Evolutionary conservation across 371 early-diverging fungal genomes (phyloP).

Genomic region (Saksenaea vasiformis): DNA sequence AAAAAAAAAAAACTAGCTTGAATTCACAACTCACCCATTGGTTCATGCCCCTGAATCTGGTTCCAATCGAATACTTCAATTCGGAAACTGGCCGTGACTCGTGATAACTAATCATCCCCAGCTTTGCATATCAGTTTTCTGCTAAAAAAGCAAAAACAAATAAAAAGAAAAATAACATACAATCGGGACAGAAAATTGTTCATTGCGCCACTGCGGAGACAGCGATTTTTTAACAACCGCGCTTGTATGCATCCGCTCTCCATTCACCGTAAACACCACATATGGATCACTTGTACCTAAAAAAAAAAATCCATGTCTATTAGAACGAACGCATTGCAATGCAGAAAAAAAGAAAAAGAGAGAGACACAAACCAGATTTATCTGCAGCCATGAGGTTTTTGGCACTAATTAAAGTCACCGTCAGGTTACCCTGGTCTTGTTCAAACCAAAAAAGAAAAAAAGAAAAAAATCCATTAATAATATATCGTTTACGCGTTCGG

Average conservation of each 20-base stretch:
- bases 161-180: constrained; percentile 39
- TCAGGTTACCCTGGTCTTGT: constrained; percentile 55
- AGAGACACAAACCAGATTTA: constrained; percentile 25
- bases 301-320: too few species aligned
- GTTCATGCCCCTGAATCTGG: constrained; percentile 60
- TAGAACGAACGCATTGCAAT: neutral
- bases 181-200: constrained; percentile 69
- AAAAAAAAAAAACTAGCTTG: too few species aligned
- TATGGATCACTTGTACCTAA: constrained; percentile 83
- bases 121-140: neutral
- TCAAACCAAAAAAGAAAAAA: too few species aligned
- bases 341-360: too few species aligned
- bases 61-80: constrained; percentile 89
- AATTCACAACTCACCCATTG: constrained; percentile 35
- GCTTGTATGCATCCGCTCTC: constrained; percentile 78
- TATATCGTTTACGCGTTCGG: neutral
- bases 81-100: constrained; percentile 61
- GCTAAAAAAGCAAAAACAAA: neutral
- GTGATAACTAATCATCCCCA: constrained; percentile 43
- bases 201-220: constrained; percentile 79
- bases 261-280: constrained; percentile 73
- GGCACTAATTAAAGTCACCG: constrained; percentile 48
- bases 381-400: constrained; percentile 57
- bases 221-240: constrained; percentile 76
- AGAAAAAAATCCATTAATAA: too few species aligned